Evolutionary conservation across 1,284 basidiomycete species (phyloP).

Genomic region (Trichosporon sp.): DNA sequence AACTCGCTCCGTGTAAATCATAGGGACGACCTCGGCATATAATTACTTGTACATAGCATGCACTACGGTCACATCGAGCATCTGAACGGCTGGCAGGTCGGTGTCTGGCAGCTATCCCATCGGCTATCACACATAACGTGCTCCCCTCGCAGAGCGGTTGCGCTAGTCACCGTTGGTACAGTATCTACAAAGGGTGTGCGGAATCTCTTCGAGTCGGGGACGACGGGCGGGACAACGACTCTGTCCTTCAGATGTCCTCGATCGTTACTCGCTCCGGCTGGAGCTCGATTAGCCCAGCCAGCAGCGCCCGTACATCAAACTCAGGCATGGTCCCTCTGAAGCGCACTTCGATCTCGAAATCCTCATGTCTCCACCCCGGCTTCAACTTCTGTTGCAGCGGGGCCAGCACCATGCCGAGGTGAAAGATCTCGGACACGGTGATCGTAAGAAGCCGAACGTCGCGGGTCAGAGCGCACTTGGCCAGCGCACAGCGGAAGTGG

Average conservation of each 20-base stretch:
- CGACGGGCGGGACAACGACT: too few species aligned
- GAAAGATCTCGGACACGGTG: slow-evolving; percentile 1
- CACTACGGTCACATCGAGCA: too few species aligned
- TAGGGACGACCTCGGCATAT: neutral
- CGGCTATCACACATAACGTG: neutral
- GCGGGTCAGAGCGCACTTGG: neutral
- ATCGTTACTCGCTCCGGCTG: neutral
- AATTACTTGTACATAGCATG: neutral
- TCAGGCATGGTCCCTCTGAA: neutral
- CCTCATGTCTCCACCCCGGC: neutral
- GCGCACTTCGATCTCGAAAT: neutral
- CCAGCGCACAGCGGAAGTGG: slow-evolving; percentile 10
- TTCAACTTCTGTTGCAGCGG: neutral
- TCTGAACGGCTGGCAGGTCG: too few species aligned
- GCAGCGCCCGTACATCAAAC: neutral
- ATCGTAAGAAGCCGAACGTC: neutral
- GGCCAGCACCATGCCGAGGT: slow-evolving; percentile 6
- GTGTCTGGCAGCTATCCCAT: neutral
- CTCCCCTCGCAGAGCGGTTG: too few species aligned
- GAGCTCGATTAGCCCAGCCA: neutral
- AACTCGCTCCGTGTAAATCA: neutral
- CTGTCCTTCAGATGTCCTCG: neutral
- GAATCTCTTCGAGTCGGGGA: too few species aligned
- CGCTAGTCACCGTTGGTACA: too few species aligned
- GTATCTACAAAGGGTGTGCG: too few species aligned